phyloP scores from a whole-genome alignment of 176 grass and related monocot species.

The Oryza rufipogon region DNA sequence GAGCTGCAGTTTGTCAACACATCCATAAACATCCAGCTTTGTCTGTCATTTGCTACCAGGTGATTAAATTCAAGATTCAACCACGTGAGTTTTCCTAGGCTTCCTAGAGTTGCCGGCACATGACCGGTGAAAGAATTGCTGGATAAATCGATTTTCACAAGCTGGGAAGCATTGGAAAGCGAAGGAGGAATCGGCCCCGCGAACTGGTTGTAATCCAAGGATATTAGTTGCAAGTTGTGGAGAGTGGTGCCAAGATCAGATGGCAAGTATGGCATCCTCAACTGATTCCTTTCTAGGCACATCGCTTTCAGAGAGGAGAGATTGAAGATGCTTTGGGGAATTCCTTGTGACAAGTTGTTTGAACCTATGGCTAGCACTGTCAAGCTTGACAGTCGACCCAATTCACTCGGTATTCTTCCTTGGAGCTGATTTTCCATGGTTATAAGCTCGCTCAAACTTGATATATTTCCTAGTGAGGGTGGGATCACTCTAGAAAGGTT shows the following conservation, averaged over 20 bases:
- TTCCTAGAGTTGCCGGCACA: slow-evolving; percentile 23
- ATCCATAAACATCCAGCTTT: slow-evolving; percentile 36
- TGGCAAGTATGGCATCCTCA: slow-evolving; percentile 27
- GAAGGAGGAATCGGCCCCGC: slow-evolving; percentile 20
- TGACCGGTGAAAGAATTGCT: slow-evolving; percentile 6
- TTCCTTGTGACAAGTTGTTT: slow-evolving; percentile 14
- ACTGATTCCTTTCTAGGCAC: neutral
- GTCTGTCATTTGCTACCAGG: slow-evolving; percentile 25
- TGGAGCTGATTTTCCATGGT: slow-evolving; percentile 7
- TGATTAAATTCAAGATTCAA: slow-evolving; percentile 26
- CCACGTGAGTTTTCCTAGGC: slow-evolving; percentile 1
- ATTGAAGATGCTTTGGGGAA: slow-evolving; percentile 25
- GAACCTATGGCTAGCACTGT: slow-evolving; percentile 1
- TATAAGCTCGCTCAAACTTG: neutral
- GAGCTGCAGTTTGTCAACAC: slow-evolving; percentile 26
- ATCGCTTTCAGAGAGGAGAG: slow-evolving; percentile 14
- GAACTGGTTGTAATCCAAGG: slow-evolving; percentile 19
- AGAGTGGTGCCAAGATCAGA: slow-evolving; percentile 14
- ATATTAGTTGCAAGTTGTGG: slow-evolving; percentile 9
- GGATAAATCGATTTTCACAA: slow-evolving; percentile 8
- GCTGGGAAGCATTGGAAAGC: neutral
- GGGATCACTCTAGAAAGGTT: slow-evolving; percentile 19
- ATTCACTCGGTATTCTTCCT: slow-evolving; percentile 15
- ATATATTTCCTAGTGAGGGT: neutral
- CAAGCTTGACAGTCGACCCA: neutral